A percentile compares a stretch with the other conserved stretches of the same genome.
These are phyloP conservation scores for Nitzschia sp. DNA, from an alignment of 108 stramenopile genomes.

Conservation along the genomic window DNA sequence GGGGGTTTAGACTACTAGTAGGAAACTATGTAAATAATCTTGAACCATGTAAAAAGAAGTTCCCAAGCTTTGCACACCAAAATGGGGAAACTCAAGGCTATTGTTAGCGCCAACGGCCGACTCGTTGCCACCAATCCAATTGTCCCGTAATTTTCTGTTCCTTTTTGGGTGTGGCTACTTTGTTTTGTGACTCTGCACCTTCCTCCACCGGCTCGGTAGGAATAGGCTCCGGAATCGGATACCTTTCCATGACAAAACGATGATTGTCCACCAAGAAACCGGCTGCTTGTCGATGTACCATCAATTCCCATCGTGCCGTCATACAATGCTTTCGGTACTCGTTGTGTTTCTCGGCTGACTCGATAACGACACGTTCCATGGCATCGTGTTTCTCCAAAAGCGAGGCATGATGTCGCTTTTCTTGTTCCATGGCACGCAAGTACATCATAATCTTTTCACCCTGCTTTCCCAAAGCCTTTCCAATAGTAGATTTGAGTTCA, in stretches of 20 bases:
- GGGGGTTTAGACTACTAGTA: no score
- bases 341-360: slow-evolving; percentile 59
- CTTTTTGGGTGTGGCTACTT: background rate
- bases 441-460: slow-evolving; percentile 60
- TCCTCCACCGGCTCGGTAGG: slow-evolving; percentile 29
- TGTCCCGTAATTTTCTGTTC: slow-evolving; percentile 51
- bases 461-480: slow-evolving; percentile 76
- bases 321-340: slow-evolving; percentile 58
- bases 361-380: slow-evolving; percentile 19
- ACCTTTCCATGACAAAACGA: slow-evolving; percentile 58
- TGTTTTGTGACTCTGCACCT: background rate
- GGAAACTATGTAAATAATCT: slow-evolving; percentile 2
- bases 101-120: slow-evolving; percentile 62
- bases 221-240: slow-evolving; percentile 63
- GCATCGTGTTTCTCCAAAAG: slow-evolving; percentile 14
- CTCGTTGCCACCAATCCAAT: slow-evolving; percentile 73
- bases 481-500: slow-evolving; percentile 76
- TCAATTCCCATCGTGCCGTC: slow-evolving; percentile 75
- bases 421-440: slow-evolving; percentile 52
- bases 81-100: no score
- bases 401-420: slow-evolving; percentile 34
- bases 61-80: slow-evolving; percentile 26
- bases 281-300: slow-evolving; percentile 84
- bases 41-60: no score
- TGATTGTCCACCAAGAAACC: slow-evolving; percentile 82